phyloP scores from a whole-genome alignment of 495 filamentous ascomycete genomes.

The Hypoxylon rickii region DNA sequence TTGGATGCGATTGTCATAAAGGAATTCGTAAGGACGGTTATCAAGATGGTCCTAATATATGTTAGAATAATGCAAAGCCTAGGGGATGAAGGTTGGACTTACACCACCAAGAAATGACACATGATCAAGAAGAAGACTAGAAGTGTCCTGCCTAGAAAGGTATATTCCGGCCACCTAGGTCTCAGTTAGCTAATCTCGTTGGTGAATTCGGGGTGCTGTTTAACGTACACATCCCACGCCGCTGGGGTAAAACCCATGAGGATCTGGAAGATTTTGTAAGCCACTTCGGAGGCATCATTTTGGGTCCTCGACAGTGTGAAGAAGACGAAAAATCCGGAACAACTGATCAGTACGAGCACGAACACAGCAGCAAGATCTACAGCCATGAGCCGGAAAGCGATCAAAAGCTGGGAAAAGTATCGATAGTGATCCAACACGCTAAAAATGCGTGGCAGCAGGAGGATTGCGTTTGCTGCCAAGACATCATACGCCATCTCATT shows the following conservation, averaged over 20 bases:
- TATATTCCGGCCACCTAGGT: conserved; percentile 77
- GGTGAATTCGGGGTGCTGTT: not conserved
- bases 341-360: conserved; percentile 79
- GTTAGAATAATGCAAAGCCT: conserved; percentile 15
- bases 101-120: conserved; percentile 90
- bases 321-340: conserved; percentile 92
- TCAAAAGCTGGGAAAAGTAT: conserved; percentile 92
- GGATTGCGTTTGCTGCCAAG: conserved; percentile 82
- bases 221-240: conserved; percentile 56
- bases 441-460: conserved; percentile 88
- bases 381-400: conserved; percentile 91
- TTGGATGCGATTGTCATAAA: conserved; percentile 94
- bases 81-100: conserved; percentile 19
- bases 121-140: conserved; percentile 85
- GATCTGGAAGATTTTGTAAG: conserved; percentile 89
- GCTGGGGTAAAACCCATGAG: conserved; percentile 76
- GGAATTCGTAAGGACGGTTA: conserved; percentile 90
- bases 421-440: conserved; percentile 90
- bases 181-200: conserved; percentile 37
- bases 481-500: conserved; percentile 88
- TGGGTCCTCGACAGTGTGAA: conserved; percentile 76
- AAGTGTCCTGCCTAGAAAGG: conserved; percentile 72
- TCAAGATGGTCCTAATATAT: conserved; percentile 69
- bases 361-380: conserved; percentile 84
- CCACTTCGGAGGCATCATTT: conserved; percentile 67